Evolutionary conservation across 495 filamentous ascomycete genomes (phyloP).

Genomic region (Annulohypoxylon nitens): DNA sequence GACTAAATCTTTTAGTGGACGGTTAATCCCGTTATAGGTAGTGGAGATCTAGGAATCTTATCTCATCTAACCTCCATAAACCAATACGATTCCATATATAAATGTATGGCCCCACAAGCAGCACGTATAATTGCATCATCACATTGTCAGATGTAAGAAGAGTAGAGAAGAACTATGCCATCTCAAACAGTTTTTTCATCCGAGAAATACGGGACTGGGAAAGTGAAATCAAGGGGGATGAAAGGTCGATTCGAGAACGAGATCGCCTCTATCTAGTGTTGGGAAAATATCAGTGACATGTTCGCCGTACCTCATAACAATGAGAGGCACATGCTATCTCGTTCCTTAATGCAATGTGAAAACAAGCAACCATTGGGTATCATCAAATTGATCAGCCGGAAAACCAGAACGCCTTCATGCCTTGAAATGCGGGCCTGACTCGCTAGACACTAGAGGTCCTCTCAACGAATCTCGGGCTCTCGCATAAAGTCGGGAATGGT

Average conservation of each 20-base stretch:
- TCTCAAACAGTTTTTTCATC: not conserved
- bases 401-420: slow-evolving; percentile 35
- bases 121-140: not conserved
- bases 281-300: not conserved
- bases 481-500: slow-evolving; percentile 59
- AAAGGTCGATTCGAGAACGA: not conserved
- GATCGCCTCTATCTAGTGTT: slow-evolving; percentile 6
- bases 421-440: slow-evolving; percentile 6
- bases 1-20: slow-evolving; percentile 4
- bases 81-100: not conserved
- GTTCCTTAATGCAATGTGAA: slow-evolving; percentile 10
- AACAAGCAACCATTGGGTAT: slow-evolving; percentile 33
- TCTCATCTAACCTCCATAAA: not conserved
- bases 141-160: not conserved
- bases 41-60: slow-evolving; percentile 1
- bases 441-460: not conserved
- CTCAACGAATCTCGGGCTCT: slow-evolving; percentile 61
- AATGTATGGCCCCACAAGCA: not conserved
- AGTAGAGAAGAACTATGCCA: not conserved
- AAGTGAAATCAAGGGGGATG: not conserved
- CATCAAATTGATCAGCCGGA: slow-evolving; percentile 24
- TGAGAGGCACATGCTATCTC: not conserved
- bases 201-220: not conserved
- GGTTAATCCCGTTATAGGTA: slow-evolving; percentile 28
- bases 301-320: not conserved